A percentile compares a stretch with the other conserved stretches of the same genome.
These are phyloP conservation scores for Leucosporidium scottii DNA, from an alignment of 768 basidiomycete species.

Conservation along the genomic window DNA sequence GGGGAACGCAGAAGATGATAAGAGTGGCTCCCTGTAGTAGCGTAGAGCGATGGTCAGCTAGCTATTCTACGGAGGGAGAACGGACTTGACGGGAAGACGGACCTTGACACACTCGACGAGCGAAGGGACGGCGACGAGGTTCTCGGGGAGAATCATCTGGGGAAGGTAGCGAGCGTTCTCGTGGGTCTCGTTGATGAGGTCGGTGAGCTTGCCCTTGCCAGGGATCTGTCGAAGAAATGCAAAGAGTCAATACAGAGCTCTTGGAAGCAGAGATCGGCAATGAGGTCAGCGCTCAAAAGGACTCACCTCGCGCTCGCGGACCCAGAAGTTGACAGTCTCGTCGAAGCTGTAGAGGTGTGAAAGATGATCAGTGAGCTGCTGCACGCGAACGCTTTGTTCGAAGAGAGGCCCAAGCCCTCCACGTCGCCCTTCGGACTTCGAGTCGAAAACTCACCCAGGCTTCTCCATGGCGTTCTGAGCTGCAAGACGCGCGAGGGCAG, in stretches of 20 bases:
- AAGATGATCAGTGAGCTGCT: background rate
- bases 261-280: background rate
- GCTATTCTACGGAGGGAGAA: too few relatives aligned
- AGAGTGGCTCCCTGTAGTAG: conserved; percentile 42
- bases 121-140: conserved; percentile 37
- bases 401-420: background rate
- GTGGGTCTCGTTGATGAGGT: conserved; percentile 47
- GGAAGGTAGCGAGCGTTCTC: conserved; percentile 46
- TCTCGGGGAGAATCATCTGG: conserved; percentile 42
- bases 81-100: conserved; percentile 37
- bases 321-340: conserved; percentile 30
- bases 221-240: conserved; percentile 14
- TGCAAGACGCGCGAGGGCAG: conserved; percentile 30
- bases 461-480: conserved; percentile 29
- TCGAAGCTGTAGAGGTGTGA: background rate
- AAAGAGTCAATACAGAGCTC: background rate
- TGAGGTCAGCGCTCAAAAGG: background rate
- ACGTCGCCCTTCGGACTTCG: background rate
- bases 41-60: conserved; percentile 2
- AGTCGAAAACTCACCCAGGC: conserved; percentile 22
- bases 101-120: conserved; percentile 44
- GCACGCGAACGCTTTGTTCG: background rate
- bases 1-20: conserved; percentile 47
- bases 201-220: conserved; percentile 39
- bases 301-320: conserved; percentile 32